A percentile compares a stretch with the other conserved stretches of the same genome.
Conservation (phyloP, 331 rosid species). For the Malus hybrid region DNA sequence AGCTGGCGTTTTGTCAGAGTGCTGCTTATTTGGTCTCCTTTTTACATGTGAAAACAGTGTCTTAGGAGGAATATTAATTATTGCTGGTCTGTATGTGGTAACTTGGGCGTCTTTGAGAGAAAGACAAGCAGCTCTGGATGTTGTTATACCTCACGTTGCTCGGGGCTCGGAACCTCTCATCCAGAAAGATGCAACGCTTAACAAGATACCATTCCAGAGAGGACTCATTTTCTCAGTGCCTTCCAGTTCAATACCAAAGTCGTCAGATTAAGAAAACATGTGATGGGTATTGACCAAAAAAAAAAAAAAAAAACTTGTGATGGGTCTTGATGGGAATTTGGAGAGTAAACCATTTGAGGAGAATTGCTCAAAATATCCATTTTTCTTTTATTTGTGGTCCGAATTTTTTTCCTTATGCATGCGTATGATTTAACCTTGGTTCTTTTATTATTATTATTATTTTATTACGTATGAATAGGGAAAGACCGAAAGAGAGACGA, state of each 20-base stretch:
- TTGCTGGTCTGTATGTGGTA: slow-evolving; percentile 72
- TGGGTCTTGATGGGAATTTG: slow-evolving; percentile 1
- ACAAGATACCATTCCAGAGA: slow-evolving; percentile 34
- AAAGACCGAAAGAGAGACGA: background rate
- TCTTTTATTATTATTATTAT: no score
- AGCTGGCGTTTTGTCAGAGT: background rate
- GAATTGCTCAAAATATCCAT: background rate
- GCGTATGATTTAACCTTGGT: background rate
- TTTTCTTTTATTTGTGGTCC: background rate
- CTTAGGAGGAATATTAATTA: slow-evolving; percentile 71
- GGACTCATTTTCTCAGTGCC: slow-evolving; percentile 43
- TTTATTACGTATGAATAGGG: background rate
- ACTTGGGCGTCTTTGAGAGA: slow-evolving; percentile 80
- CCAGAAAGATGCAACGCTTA: slow-evolving; percentile 27
- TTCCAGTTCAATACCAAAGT: slow-evolving; percentile 37
- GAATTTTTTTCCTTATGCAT: background rate
- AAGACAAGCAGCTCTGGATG: slow-evolving; percentile 31
- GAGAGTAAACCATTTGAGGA: background rate
- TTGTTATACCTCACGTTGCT: slow-evolving; percentile 20
- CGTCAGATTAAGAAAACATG: slow-evolving; percentile 41
- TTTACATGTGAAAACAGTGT: slow-evolving; percentile 34
- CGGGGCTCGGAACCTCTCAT: slow-evolving; percentile 58
- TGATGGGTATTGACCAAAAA: background rate
- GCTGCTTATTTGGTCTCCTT: slow-evolving; percentile 18
- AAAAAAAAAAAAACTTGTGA: slow-evolving; percentile 12